Conservation (phyloP, 176 grass and related monocot species). For the Zea luxurians region DNA sequence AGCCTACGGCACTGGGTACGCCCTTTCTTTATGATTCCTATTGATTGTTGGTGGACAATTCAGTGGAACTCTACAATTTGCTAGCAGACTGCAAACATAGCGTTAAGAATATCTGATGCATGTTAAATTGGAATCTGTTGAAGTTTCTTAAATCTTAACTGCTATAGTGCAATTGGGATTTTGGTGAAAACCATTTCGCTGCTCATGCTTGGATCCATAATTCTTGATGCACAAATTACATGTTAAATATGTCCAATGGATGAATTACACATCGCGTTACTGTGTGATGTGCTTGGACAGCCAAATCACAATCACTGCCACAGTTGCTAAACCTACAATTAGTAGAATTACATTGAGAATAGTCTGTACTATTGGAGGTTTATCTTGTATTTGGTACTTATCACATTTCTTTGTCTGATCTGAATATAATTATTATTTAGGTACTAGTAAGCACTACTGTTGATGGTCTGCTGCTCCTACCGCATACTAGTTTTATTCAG, state of each 20-base stretch:
- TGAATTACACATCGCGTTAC: neutral
- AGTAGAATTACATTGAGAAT: neutral
- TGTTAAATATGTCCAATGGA: neutral
- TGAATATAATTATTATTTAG: neutral
- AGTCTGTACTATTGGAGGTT: neutral
- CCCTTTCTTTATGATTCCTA: neutral
- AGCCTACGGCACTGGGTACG: too few species aligned
- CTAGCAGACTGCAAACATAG: neutral
- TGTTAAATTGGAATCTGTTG: neutral
- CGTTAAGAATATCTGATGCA: constrained; percentile 8
- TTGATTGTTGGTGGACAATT: neutral
- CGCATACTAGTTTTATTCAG: neutral
- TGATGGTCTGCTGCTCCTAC: constrained; percentile 17
- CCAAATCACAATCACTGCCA: constrained; percentile 18
- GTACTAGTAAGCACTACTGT: neutral
- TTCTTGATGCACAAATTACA: neutral
- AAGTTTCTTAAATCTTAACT: neutral
- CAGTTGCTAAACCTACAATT: neutral
- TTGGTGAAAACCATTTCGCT: constrained; percentile 1
- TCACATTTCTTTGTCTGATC: neutral
- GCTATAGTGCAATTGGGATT: constrained; percentile 1
- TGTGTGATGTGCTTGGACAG: neutral
- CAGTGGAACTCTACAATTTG: neutral
- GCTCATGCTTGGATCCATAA: neutral
- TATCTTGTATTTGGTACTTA: neutral